Evolutionary conservation across 805 yeast genomes (phyloP).

Genomic region (Kodamaea nitidulidarum): DNA sequence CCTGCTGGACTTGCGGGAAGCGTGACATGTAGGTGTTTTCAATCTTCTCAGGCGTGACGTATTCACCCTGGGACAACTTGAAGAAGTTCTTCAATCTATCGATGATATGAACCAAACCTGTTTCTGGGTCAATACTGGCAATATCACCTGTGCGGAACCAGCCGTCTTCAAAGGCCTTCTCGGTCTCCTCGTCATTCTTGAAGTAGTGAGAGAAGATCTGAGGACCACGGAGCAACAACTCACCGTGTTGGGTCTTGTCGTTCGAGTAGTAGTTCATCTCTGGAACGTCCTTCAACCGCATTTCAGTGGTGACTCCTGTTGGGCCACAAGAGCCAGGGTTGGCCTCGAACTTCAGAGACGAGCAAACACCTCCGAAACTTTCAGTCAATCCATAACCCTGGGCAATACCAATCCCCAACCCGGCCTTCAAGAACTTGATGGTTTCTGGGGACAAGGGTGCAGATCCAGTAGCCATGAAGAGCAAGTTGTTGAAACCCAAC

Average conservation of each 20-base stretch:
- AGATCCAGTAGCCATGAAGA: slow-evolving; percentile 42
- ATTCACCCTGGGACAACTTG: slow-evolving; percentile 52
- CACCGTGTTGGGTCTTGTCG: slow-evolving; percentile 48
- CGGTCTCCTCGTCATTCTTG: slow-evolving; percentile 54
- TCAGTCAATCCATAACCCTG: slow-evolving; percentile 81
- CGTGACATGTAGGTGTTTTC: slow-evolving; percentile 59
- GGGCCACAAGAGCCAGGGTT: slow-evolving; percentile 60
- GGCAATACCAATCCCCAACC: slow-evolving; percentile 50
- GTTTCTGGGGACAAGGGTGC: slow-evolving; percentile 70
- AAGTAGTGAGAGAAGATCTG: slow-evolving; percentile 55
- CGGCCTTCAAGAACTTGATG: slow-evolving; percentile 56
- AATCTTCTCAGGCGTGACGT: slow-evolving; percentile 72
- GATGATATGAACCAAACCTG: slow-evolving; percentile 57
- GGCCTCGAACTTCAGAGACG: slow-evolving; percentile 40
- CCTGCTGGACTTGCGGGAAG: slow-evolving; percentile 48
- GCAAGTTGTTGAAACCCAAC: slow-evolving; percentile 33
- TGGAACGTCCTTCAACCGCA: slow-evolving; percentile 58
- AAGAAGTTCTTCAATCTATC: slow-evolving; percentile 80
- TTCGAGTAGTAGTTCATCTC: slow-evolving; percentile 48
- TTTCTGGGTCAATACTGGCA: slow-evolving; percentile 43
- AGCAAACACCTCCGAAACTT: slow-evolving; percentile 52
- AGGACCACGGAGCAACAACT: slow-evolving; percentile 60
- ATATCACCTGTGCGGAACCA: slow-evolving; percentile 66
- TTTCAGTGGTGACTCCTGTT: slow-evolving; percentile 49
- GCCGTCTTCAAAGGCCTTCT: slow-evolving; percentile 50